Evolutionary conservation across 495 filamentous ascomycete genomes (phyloP).

Genomic region (Aspergillus leporis): DNA sequence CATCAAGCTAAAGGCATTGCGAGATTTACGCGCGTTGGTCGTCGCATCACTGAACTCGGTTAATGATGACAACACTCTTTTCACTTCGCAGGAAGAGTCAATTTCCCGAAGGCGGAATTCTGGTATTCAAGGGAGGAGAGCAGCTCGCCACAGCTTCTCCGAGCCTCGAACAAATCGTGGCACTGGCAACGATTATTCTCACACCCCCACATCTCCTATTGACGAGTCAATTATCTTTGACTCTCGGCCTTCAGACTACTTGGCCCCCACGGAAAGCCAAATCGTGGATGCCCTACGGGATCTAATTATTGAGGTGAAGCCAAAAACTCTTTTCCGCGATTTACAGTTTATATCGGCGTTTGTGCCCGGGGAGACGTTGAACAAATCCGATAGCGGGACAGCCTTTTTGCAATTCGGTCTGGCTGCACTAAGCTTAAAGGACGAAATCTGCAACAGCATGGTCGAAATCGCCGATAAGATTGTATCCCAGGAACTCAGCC

Average conservation of each 20-base stretch:
- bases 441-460: constrained; percentile 86
- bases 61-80: constrained; percentile 33
- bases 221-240: constrained; percentile 40
- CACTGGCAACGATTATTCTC: constrained; percentile 19
- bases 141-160: constrained; percentile 40
- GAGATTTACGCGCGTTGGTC: constrained; percentile 79
- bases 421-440: constrained; percentile 84
- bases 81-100: constrained; percentile 33
- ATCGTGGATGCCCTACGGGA: constrained; percentile 78
- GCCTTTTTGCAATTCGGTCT: constrained; percentile 94
- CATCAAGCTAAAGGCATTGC: constrained; percentile 79
- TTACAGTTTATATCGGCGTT: constrained; percentile 95
- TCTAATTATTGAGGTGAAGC: constrained; percentile 77
- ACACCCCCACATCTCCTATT: constrained; percentile 26
- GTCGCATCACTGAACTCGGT: constrained; percentile 68
- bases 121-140: constrained; percentile 20
- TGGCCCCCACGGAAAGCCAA: constrained; percentile 50
- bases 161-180: constrained; percentile 20
- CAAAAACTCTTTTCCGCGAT: constrained; percentile 91
- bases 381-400: constrained; percentile 83
- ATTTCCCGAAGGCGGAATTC: constrained; percentile 16
- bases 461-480: constrained; percentile 66
- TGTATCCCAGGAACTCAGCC: constrained; percentile 44
- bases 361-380: constrained; percentile 75
- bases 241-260: constrained; percentile 40